Evolutionary conservation across 1,139 yeast species (phyloP), one percentile per base, ranked within the genome.

Genomic region (Dujonia santamariae): DNA sequence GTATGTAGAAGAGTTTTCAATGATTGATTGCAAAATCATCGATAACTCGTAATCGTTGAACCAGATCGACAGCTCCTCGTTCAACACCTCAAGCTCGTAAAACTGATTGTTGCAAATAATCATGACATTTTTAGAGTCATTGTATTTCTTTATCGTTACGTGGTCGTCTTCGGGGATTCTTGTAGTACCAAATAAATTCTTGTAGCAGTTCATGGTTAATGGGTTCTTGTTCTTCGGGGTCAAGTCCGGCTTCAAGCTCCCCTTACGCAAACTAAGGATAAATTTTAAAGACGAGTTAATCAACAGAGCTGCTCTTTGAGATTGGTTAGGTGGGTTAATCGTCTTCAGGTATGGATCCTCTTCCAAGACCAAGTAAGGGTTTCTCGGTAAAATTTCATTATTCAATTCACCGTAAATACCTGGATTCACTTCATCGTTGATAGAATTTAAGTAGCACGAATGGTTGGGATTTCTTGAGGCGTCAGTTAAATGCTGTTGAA

Each of bases 341-440:
- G 74, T 67, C 46, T 64, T 63, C 14, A 72, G 54, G 44, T 77
- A 69, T 1, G 90, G 88, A 46, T 83, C 94, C 49, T 82, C 84
- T 44, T 82, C 87, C 20, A 83, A 56, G 7, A 83, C 73, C 45
- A 83, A 65, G 46, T 80, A 83, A 0, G 94, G 94, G 48, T 83
- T 83, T 40, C 90, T 62, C 4, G 94, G 94, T 34, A 83, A 61
- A 2, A 83, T 78, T 46, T 80, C 84, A 11, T 80, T 80, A 34
- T 77, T 57, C 26, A 75, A 56, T 37, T 80, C 85, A 19, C 85
- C 85, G 43, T 81, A 78, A 32, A 80, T 75, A 11, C 80, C 81
- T 0, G 84, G 78, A 28, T 75, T 75, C 41, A 72, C 70, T 44
- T 69, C 81, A 47, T 66, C 79, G 56, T 71, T 80, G 53, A 68